Evolutionary conservation across 805 yeast species (phyloP).

Genomic region (Candida xiaguanensis): DNA sequence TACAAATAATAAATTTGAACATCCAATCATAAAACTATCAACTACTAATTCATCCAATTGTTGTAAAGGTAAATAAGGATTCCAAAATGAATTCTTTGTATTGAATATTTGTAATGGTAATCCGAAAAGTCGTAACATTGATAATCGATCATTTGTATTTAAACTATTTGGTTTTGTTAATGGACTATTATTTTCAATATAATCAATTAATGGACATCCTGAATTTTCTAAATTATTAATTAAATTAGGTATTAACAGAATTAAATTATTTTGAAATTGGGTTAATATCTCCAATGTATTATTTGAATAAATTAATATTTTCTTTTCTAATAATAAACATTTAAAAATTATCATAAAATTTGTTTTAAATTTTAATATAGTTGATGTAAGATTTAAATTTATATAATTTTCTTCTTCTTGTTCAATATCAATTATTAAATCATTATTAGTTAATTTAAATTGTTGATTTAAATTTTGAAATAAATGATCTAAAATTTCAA

Average conservation of each 20-base stretch:
- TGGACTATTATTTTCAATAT: constrained; percentile 46
- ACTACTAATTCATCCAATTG: constrained; percentile 75
- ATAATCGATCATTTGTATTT: constrained; percentile 71
- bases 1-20: constrained; percentile 78
- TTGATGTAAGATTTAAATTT: constrained; percentile 68
- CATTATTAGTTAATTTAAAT: constrained; percentile 16
- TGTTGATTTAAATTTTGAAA: constrained; percentile 57
- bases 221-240: constrained; percentile 68
- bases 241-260: constrained; percentile 80
- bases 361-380: constrained; percentile 55
- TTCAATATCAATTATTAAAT: constrained; percentile 4
- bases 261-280: constrained; percentile 75
- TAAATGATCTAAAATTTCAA: constrained; percentile 60
- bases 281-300: constrained; percentile 78
- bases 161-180: constrained; percentile 62
- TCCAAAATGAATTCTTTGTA: constrained; percentile 76
- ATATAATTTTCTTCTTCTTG: constrained; percentile 42
- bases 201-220: constrained; percentile 70
- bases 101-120: constrained; percentile 85
- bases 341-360: constrained; percentile 68
- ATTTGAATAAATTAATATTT: constrained; percentile 68
- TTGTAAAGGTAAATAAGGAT: constrained; percentile 92
- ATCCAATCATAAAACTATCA: constrained; percentile 71
- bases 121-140: constrained; percentile 78
- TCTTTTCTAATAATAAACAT: constrained; percentile 70